Conservation (phyloP, 2,329 filamentous ascomycete genomes). For the Monosporascus cannonballus region DNA sequence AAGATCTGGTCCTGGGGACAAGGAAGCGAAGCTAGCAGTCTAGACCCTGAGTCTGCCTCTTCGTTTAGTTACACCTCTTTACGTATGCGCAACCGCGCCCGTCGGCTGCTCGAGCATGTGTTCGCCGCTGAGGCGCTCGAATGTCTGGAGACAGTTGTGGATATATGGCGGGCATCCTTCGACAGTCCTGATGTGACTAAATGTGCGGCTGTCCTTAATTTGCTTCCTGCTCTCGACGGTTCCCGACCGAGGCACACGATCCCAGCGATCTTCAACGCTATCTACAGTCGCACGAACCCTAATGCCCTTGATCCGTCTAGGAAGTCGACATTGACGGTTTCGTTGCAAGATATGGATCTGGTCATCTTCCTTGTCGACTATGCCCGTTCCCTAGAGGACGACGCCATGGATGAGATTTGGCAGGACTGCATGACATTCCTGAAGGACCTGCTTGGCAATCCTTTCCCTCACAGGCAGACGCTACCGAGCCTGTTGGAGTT, state of each 20-base stretch:
- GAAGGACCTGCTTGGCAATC: conserved; percentile 84
- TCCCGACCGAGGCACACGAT: conserved; percentile 88
- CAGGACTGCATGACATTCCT: conserved; percentile 87
- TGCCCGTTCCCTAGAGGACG: conserved; percentile 82
- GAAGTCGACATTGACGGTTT: conserved; percentile 83
- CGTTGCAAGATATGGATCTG: conserved; percentile 75
- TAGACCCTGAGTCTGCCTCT: conserved; percentile 64
- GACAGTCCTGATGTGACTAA: conserved; percentile 41
- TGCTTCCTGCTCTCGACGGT: conserved; percentile 86
- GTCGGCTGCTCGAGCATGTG: conserved; percentile 84
- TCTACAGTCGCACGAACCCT: conserved; percentile 91
- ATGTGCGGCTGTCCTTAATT: conserved; percentile 66
- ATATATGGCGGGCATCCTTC: conserved; percentile 64
- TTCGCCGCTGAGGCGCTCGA: conserved; percentile 90
- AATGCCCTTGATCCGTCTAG: conserved; percentile 68
- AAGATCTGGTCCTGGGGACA: conserved; percentile 92
- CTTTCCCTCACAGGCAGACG: conserved; percentile 89
- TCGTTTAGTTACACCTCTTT: conserved; percentile 89
- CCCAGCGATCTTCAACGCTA: conserved; percentile 89
- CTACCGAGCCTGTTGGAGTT: conserved; percentile 83
- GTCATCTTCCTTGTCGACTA: conserved; percentile 89
- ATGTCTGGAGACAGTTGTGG: conserved; percentile 84
- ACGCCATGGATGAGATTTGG: conserved; percentile 98
- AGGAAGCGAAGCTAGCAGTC: conserved; percentile 48
- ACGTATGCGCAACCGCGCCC: conserved; percentile 82